Base-by-base conservation (phyloP, 2,329 filamentous ascomycete species). In the Sordariomycetes sp. region DNA sequence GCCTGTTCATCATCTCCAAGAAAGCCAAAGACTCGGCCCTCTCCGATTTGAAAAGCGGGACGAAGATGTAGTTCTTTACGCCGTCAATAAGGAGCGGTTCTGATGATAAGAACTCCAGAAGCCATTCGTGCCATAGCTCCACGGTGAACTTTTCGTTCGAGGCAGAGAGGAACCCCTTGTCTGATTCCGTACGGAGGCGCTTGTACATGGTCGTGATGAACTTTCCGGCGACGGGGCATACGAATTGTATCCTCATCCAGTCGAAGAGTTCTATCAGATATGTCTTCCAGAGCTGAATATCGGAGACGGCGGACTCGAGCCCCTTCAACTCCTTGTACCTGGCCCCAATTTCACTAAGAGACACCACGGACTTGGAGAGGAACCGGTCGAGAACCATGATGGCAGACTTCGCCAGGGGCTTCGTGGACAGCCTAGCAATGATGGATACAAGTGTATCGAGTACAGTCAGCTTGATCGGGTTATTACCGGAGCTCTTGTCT, bases 301-400 rank as follows among this genome's bases (percentile, higher is more conserved):
- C 68, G n/a, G 67, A 62, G 10, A 71, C 63, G 10, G 35, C n/a
- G 4, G 70, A 32, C 1, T 60, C 61, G 11, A 69, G 60, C 18
- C 64, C 63, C 54, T 70, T 67, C 10, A 69, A 64, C 24, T 66
- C 63, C 40, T 62, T 64, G 62, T 81, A 83, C 25, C 70, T 73
- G 18, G 65, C 63, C 12, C 71, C 68, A 35, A 83, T 68, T 59
- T 81, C 72, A 59, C 73, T 66, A 59, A 79, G 64, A 64, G 72
- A 73, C 28, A 87, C 70, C 14, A 85, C 74, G 2, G 75, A 72
- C 67, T 88, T 90, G 54, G 76, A 72, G 3, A 90, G 66, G 59
- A 90, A 80, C 64, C 85, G 79, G 54, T 87, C 83, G 43, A 90
- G 72, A 18, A 80, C 80, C 65, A 86, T 85, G 61, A 90, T 79